A percentile compares a stretch with the other conserved stretches of the same genome.
These are phyloP conservation scores for Aegilops umbellulata DNA, from an alignment of 176 grass and related monocot genomes.

Conservation along the genomic window DNA sequence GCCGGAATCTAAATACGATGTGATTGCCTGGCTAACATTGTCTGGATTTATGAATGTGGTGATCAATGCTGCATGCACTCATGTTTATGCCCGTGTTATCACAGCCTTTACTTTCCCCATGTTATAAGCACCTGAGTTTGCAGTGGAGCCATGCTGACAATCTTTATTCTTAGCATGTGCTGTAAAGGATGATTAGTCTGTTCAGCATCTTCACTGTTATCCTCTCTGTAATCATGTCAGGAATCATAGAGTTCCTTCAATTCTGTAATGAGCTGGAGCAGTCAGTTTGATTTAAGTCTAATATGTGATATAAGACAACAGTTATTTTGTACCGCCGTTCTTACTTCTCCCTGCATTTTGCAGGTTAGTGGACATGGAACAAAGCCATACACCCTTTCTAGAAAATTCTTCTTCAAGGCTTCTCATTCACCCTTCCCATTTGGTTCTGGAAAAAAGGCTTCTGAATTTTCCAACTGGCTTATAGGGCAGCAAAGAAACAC, in stretches of 20 bases:
- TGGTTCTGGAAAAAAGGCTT: slow-evolving; percentile 76
- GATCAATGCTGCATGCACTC: neutral
- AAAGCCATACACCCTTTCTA: slow-evolving; percentile 74
- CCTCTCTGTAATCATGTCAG: slow-evolving; percentile 2
- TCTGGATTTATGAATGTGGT: slow-evolving; percentile 5
- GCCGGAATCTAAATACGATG: neutral
- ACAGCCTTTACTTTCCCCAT: neutral
- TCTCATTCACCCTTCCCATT: slow-evolving; percentile 83
- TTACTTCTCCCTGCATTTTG: slow-evolving; percentile 22
- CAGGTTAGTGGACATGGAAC: slow-evolving; percentile 79
- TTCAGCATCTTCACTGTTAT: neutral
- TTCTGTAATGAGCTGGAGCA: neutral
- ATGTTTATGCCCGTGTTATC: slow-evolving; percentile 17
- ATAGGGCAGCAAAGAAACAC: slow-evolving; percentile 52
- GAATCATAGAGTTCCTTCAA: neutral
- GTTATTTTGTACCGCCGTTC: neutral
- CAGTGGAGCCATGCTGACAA: slow-evolving; percentile 14
- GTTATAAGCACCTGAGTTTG: slow-evolving; percentile 26
- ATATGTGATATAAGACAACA: neutral
- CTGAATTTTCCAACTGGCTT: slow-evolving; percentile 67
- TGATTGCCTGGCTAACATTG: neutral
- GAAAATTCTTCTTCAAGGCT: slow-evolving; percentile 67
- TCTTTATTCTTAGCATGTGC: neutral
- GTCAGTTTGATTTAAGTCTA: neutral
- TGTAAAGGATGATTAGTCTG: neutral